Conservation (phyloP, 2,329 filamentous ascomycete species). For the Fusarium beomiforme region DNA sequence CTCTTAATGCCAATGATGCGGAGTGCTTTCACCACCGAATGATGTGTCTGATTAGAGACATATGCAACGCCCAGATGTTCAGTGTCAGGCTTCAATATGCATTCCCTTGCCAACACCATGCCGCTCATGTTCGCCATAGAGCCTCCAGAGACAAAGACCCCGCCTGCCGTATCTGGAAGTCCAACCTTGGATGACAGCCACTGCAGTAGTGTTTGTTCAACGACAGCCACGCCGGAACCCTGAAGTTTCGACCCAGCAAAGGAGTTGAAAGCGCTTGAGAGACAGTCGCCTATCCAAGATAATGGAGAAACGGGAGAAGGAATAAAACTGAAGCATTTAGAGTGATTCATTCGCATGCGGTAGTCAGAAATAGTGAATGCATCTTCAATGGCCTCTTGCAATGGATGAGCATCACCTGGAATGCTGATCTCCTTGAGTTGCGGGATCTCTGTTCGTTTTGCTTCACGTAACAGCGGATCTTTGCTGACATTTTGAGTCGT, state of each 20-base stretch:
- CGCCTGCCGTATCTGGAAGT: conserved; percentile 1
- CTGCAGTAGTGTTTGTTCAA: conserved; percentile 6
- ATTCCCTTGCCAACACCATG: conserved; percentile 8
- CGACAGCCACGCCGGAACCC: conserved; percentile 1
- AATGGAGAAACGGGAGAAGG: background rate
- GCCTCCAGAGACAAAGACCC: conserved; percentile 11
- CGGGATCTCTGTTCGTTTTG: background rate
- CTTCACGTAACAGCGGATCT: background rate
- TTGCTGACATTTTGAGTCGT: background rate
- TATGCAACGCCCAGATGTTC: conserved; percentile 1
- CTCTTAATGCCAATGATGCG: background rate
- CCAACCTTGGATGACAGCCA: conserved; percentile 8
- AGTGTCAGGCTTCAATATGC: background rate
- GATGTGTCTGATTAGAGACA: conserved; percentile 13
- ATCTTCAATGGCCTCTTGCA: conserved; percentile 1
- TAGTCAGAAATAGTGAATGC: conserved; percentile 6
- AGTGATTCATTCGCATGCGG: conserved; percentile 14
- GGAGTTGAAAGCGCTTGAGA: conserved; percentile 14
- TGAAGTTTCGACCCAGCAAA: conserved; percentile 9
- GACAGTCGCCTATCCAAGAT: conserved; percentile 7
- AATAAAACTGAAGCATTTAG: conserved; percentile 4
- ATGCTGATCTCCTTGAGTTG: background rate
- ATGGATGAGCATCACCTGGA: background rate
- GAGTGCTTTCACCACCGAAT: conserved; percentile 7
- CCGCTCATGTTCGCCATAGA: conserved; percentile 25